Evolutionary conservation across 148 eudicot genomes (phyloP), one percentile per base, ranked within the genome.

Genomic region (Vaccinium macrocarpon): DNA sequence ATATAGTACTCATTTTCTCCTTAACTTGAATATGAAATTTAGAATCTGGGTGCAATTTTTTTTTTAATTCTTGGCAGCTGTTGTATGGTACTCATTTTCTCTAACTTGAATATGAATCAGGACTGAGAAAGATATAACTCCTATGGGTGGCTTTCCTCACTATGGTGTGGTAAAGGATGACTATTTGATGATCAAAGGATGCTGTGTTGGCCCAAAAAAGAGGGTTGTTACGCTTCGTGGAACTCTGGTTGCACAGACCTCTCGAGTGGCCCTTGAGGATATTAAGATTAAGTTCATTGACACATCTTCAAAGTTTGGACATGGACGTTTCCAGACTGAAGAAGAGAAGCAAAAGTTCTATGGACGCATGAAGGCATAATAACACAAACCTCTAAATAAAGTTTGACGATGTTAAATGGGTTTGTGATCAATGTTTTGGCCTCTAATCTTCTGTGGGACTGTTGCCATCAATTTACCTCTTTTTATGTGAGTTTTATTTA

Each of bases 101-200:
- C 14, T 55, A 14, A 32, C 77, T 5, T 35, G 3, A 32, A 27
- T 53, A 3, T 86, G 50, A 66, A 80, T 35, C 91, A 96, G 98
- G 90, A 96, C 96, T 2, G 98, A 94, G 91, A 95, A 95, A 82
- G 94, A 94, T 64, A 91, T 93, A 14, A 95, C 98, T 25, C 98
- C 98, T 1, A 91, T 95, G 90, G 98, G 98, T 85, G 98, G 98
- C n/a, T 95, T 95, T 91, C 93, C 96, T 32, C 98, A 94, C 87
- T 95, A 95, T 29, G 98, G 96, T 89, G 87, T 92, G 57, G 98
- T 95, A 55, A 95, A 95, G 87, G 98, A 94, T 48, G 98, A 95
- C 79, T 95, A 92, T 84, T 56, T 95, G 48, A 73, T 94, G 93
- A 95, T 95, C 83, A 94, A 94, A 86, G 97, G 98, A 38, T 87